These are phyloP conservation scores for Suhomyces vadensis DNA, from an alignment of 805 yeast species.

Conservation along the genomic window DNA sequence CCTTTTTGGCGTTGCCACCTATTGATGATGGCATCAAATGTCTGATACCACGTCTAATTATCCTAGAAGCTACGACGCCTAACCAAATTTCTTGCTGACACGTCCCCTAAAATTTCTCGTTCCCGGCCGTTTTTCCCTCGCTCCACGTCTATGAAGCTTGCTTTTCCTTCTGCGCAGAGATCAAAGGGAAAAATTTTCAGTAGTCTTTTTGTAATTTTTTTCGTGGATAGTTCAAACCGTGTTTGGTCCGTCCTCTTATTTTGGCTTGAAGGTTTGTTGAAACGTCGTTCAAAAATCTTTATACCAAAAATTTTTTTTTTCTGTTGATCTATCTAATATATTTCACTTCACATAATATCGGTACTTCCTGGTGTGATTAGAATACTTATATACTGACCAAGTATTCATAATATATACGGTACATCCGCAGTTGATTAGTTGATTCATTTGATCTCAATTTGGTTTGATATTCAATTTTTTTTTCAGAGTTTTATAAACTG, in stretches of 20 bases:
- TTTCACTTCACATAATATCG: not conserved
- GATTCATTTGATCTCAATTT: slow-evolving; percentile 1
- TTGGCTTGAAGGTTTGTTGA: not conserved
- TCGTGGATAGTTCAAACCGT: slow-evolving; percentile 3
- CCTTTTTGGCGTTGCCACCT: too few relatives aligned
- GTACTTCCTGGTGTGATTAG: not conserved
- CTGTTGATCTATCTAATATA: not conserved
- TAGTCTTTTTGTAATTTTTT: not conserved
- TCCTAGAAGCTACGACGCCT: not conserved
- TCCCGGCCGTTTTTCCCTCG: not conserved
- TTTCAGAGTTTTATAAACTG: not conserved
- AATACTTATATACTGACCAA: not conserved
- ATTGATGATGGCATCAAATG: too few relatives aligned
- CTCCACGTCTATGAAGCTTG: not conserved
- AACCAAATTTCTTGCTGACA: not conserved
- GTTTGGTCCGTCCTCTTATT: not conserved
- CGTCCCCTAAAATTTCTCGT: too few relatives aligned
- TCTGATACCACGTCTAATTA: too few relatives aligned
- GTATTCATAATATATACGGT: not conserved
- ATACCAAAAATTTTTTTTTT: not conserved
- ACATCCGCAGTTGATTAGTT: not conserved
- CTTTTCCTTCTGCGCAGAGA: slow-evolving; percentile 6
- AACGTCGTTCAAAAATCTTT: slow-evolving; percentile 1
- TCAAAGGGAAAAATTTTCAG: slow-evolving; percentile 4
- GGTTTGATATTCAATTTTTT: not conserved